Evolutionary conservation across 441 rosid species (phyloP).

Genomic region (Capsella rubella): DNA sequence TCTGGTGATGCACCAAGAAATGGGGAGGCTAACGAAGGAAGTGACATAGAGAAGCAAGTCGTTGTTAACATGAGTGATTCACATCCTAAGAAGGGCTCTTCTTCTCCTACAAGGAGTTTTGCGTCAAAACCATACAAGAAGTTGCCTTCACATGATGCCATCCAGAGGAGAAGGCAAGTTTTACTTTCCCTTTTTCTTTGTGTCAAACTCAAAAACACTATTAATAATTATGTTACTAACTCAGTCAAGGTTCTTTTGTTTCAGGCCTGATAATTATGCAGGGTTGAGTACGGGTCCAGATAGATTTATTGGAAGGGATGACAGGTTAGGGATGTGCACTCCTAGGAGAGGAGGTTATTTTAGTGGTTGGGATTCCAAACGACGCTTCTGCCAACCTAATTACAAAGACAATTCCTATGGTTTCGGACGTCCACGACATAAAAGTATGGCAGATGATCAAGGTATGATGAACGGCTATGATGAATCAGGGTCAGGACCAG

Average conservation of each 20-base stretch:
- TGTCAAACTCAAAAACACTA: neutral
- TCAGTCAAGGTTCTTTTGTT: constrained; percentile 4
- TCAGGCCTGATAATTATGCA: constrained; percentile 28
- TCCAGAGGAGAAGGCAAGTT: constrained; percentile 38
- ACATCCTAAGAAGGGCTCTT: constrained; percentile 39
- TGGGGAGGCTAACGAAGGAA: constrained; percentile 43
- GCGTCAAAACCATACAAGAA: constrained; percentile 45
- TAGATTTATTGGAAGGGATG: constrained; percentile 40
- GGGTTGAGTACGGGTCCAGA: constrained; percentile 37
- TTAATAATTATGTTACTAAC: neutral
- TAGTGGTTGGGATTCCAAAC: constrained; percentile 47
- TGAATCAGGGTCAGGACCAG: constrained; percentile 43
- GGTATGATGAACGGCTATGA: constrained; percentile 45
- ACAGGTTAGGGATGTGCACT: constrained; percentile 43
- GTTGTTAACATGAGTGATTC: constrained; percentile 43
- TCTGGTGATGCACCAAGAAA: constrained; percentile 40
- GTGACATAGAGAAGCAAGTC: constrained; percentile 43
- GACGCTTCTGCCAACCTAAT: constrained; percentile 40
- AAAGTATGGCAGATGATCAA: constrained; percentile 45
- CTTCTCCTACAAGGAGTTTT: constrained; percentile 42
- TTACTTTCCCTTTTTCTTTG: neutral
- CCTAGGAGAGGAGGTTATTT: constrained; percentile 45
- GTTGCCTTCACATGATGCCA: constrained; percentile 38
- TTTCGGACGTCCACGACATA: constrained; percentile 47
- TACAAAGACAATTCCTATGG: constrained; percentile 40